phyloP scores from a whole-genome alignment of 1,139 yeast species.

The Yamadazyma mexicana region DNA sequence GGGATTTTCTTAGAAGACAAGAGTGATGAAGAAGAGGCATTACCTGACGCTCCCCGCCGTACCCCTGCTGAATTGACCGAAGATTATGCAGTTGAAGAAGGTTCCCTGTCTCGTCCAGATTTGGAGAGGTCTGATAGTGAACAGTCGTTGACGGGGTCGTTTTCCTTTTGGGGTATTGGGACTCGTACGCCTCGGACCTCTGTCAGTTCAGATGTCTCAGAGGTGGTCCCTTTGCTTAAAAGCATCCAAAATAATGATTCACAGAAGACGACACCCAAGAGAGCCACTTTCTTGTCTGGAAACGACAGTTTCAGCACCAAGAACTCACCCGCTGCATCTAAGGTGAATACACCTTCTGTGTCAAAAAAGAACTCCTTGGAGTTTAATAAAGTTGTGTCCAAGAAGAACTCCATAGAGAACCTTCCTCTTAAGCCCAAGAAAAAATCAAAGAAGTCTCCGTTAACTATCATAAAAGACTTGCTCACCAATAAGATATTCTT shows the following conservation, averaged over 20 bases:
- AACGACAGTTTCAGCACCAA: slow-evolving; percentile 14
- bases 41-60: neutral
- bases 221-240: slow-evolving; percentile 8
- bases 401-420: slow-evolving; percentile 1
- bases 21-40: slow-evolving; percentile 14
- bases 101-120: neutral
- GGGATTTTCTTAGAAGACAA: slow-evolving; percentile 28
- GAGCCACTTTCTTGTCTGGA: slow-evolving; percentile 14
- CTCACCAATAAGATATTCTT: slow-evolving; percentile 28
- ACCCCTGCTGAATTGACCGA: too few species aligned
- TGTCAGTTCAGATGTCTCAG: slow-evolving; percentile 11
- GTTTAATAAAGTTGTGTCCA: slow-evolving; percentile 2
- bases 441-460: slow-evolving; percentile 19
- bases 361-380: slow-evolving; percentile 4
- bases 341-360: slow-evolving; percentile 6
- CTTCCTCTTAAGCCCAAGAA: slow-evolving; percentile 3
- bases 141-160: slow-evolving; percentile 31
- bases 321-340: slow-evolving; percentile 7
- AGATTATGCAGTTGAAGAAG: too few species aligned
- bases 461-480: slow-evolving; percentile 24
- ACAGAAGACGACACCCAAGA: slow-evolving; percentile 7
- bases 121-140: slow-evolving; percentile 4
- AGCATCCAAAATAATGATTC: slow-evolving; percentile 4
- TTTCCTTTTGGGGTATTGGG: slow-evolving; percentile 39
- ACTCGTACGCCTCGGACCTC: slow-evolving; percentile 15